Evolutionary conservation across 176 grass and related monocot genomes (phyloP), one percentile per base, ranked within the genome.

Genomic region (Miscanthus lutarioriparius): DNA sequence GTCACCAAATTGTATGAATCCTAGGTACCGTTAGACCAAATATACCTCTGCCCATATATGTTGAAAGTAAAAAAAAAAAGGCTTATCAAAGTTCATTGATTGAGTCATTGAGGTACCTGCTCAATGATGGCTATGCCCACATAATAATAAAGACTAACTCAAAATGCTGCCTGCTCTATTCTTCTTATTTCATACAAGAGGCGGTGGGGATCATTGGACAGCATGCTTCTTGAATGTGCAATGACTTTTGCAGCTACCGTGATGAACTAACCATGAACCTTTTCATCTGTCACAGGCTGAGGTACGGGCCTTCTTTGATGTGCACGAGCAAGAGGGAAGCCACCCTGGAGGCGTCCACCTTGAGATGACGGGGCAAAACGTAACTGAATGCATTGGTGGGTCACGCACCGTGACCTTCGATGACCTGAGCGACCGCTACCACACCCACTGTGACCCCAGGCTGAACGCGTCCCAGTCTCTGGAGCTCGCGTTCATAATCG

Each of bases 351-450:
- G 94, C 10, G 79, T 97, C 64, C 94, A 97, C 84, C 89, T 97
- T 12, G 94, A 97, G 91, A 97, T 97, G 94, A 97, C 94, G 2
- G 94, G 94, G 47, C 94, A 97, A 40, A 97, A 97, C n/a, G 94
- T 97, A 44, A 97, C 94, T 1, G 94, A 97, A 76, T 94, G 94
- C 89, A 97, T 94, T 9, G 94, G 94, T 44, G 94, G 94, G 64
- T 97, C 94, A 17, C 85, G 91, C 6, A 90, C 91, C 0, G 94
- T 97, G 16, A 97, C 94, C 82, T 97, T 97, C 17, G 94, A 97
- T 30, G 91, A 97, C 79, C 79, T 97, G 22, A 73, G 85, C 8
- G 91, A 92, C 72, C 91, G 94, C 82, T 97, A 97, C 89, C 94
- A 97, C 87, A 97, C 94, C 16, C 94, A 97, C 79, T 97, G 94